phyloP scores from a whole-genome alignment of 139 green algal species.

The Asterochloris erici region DNA sequence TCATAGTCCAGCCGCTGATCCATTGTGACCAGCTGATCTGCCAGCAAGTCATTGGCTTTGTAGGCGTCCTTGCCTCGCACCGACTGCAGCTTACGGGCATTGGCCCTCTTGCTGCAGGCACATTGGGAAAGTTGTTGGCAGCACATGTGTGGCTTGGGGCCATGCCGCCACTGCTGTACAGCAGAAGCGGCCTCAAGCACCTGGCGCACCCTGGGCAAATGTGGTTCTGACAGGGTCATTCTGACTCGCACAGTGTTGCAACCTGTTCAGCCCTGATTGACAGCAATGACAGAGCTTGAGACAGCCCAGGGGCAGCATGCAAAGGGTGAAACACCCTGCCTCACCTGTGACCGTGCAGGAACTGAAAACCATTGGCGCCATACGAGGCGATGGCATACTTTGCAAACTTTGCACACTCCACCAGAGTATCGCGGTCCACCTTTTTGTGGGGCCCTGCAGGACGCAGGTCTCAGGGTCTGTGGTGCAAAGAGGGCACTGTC shows the following conservation, averaged over 20 bases:
- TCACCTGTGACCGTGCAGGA: slow-evolving; percentile 6
- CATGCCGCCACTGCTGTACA: no score
- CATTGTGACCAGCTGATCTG: background rate
- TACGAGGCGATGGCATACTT: slow-evolving; percentile 19
- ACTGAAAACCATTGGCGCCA: slow-evolving; percentile 7
- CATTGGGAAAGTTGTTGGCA: background rate
- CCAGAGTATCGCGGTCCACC: background rate
- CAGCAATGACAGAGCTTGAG: no score
- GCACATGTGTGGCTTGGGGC: no score
- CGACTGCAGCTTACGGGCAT: background rate
- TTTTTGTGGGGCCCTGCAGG: slow-evolving; percentile 8
- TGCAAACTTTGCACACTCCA: slow-evolving; percentile 7
- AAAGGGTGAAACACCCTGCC: background rate
- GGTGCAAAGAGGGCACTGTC: no score
- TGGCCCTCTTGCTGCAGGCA: background rate
- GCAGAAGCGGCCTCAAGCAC: no score
- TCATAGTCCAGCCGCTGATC: slow-evolving; percentile 24
- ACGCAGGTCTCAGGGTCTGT: background rate
- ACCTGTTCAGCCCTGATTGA: no score
- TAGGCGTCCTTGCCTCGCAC: slow-evolving; percentile 6
- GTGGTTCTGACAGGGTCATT: no score
- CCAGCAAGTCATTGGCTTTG: slow-evolving; percentile 14
- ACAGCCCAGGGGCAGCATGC: background rate
- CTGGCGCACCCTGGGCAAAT: no score
- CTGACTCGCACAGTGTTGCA: no score